A percentile compares a stretch with the other conserved stretches of the same genome.
phyloP scores from a whole-genome alignment of 2,329 filamentous ascomycete species.

The Nemania sp. region DNA sequence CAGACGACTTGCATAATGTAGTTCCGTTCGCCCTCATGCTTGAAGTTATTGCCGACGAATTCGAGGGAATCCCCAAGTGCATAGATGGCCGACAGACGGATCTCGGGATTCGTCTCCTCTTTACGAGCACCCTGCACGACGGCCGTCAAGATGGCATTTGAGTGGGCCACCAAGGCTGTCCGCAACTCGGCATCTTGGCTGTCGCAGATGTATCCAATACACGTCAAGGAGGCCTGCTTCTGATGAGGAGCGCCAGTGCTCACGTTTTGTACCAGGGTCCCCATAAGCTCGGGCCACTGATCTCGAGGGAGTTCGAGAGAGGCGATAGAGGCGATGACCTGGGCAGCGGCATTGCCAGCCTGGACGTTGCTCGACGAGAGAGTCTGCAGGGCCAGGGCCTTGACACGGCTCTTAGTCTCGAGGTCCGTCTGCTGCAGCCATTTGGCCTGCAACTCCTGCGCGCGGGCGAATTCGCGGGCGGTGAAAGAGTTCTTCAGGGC shows the following conservation, averaged over 20 bases:
- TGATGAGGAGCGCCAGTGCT: constrained; percentile 83
- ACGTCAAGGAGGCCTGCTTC: constrained; percentile 91
- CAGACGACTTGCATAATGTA: constrained; percentile 99
- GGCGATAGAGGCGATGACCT: constrained; percentile 94
- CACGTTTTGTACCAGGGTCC: constrained; percentile 86
- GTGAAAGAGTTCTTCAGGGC: constrained; percentile 98
- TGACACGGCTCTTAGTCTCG: constrained; percentile 84
- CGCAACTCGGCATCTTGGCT: constrained; percentile 87
- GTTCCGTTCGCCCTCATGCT: constrained; percentile 98
- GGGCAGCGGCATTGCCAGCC: constrained; percentile 86
- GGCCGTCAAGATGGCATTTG: constrained; percentile 95
- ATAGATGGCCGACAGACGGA: constrained; percentile 89
- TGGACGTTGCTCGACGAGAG: constrained; percentile 77
- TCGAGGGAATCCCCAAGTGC: constrained; percentile 95
- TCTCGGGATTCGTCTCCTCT: constrained; percentile 89
- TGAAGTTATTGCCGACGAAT: constrained; percentile 97
- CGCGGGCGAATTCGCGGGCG: constrained; percentile 83
- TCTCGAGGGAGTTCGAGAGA: constrained; percentile 90
- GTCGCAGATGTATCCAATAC: constrained; percentile 99
- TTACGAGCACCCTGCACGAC: constrained; percentile 97
- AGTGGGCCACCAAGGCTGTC: constrained; percentile 79
- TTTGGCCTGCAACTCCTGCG: constrained; percentile 90
- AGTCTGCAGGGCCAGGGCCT: constrained; percentile 87
- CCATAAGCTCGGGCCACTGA: constrained; percentile 93
- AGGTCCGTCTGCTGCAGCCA: constrained; percentile 85